phyloP scores from a whole-genome alignment of 306 rosid species.

The Cicer cuneatum region DNA sequence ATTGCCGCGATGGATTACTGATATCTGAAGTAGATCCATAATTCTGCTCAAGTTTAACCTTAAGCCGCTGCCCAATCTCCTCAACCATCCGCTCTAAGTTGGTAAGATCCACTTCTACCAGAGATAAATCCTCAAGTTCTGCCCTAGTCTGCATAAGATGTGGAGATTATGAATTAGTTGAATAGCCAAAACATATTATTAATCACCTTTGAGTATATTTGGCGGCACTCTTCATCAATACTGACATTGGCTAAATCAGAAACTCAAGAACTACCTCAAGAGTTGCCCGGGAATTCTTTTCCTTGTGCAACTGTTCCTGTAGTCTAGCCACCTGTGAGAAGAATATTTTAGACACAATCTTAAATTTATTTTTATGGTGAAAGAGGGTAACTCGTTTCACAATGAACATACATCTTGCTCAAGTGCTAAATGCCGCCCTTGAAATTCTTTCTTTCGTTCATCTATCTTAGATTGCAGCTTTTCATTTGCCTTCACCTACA shows the following conservation, averaged over 20 bases:
- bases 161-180: conserved; percentile 39
- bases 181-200: conserved; percentile 37
- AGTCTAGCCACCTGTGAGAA: conserved; percentile 71
- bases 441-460: conserved; percentile 61
- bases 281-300: conserved; percentile 64
- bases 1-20: conserved; percentile 36
- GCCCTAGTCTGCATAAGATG: conserved; percentile 65
- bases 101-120: conserved; percentile 62
- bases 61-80: conserved; percentile 67
- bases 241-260: conserved; percentile 44
- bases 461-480: conserved; percentile 61
- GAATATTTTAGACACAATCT: conserved; percentile 30
- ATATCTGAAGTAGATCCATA: conserved; percentile 39
- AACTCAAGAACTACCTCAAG: conserved; percentile 66
- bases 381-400: conserved; percentile 35
- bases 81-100: conserved; percentile 63
- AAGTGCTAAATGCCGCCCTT: conserved; percentile 75
- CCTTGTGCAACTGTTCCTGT: conserved; percentile 72
- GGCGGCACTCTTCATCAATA: conserved; percentile 57
- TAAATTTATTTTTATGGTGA: conserved; percentile 24
- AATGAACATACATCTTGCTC: conserved; percentile 75
- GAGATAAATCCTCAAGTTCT: conserved; percentile 72
- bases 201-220: conserved; percentile 35
- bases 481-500: conserved; percentile 69
- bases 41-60: conserved; percentile 52